These are phyloP conservation scores for Alternaria sp. DNA, from an alignment of 2,329 filamentous ascomycete species.

Conservation along the genomic window DNA sequence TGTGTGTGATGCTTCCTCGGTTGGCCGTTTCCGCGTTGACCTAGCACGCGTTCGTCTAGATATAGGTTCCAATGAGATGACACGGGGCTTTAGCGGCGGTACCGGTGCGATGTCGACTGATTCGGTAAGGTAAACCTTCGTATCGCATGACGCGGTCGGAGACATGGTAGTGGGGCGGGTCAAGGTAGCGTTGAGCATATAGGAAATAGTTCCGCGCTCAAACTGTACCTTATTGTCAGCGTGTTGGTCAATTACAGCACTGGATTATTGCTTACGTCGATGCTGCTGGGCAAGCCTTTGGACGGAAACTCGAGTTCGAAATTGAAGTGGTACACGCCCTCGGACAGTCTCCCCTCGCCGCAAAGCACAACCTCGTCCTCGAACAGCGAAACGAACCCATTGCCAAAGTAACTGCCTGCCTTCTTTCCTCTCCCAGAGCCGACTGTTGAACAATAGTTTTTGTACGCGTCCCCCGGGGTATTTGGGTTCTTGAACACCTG, in stretches of 20 bases:
- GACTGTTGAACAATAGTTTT: conserved; percentile 59
- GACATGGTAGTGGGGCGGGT: conserved; percentile 88
- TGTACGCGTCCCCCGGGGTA: conserved; percentile 64
- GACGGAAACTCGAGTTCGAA: conserved; percentile 77
- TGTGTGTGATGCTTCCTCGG: conserved; percentile 25
- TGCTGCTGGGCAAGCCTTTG: conserved; percentile 83
- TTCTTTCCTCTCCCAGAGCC: conserved; percentile 64
- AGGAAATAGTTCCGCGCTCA: conserved; percentile 91
- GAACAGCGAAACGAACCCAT: conserved; percentile 82
- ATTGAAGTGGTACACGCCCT: conserved; percentile 81
- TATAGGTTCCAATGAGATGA: conserved; percentile 88
- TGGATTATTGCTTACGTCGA: conserved; percentile 73
- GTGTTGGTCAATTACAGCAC: conserved; percentile 13
- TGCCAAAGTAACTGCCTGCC: conserved; percentile 70
- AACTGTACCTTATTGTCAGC: conserved; percentile 69
- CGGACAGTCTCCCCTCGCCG: conserved; percentile 77
- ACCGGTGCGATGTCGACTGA: conserved; percentile 84
- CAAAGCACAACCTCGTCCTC: conserved; percentile 84
- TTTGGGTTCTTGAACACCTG: conserved; percentile 78
- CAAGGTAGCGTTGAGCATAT: conserved; percentile 87
- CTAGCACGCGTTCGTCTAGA: conserved; percentile 74
- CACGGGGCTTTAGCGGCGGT: conserved; percentile 76
- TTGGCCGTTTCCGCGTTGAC: conserved; percentile 44
- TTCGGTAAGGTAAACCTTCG: conserved; percentile 81
- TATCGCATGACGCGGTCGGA: conserved; percentile 80